Conservation (phyloP, 176 grass and related monocot species). For the Rhynchospora pubera region DNA sequence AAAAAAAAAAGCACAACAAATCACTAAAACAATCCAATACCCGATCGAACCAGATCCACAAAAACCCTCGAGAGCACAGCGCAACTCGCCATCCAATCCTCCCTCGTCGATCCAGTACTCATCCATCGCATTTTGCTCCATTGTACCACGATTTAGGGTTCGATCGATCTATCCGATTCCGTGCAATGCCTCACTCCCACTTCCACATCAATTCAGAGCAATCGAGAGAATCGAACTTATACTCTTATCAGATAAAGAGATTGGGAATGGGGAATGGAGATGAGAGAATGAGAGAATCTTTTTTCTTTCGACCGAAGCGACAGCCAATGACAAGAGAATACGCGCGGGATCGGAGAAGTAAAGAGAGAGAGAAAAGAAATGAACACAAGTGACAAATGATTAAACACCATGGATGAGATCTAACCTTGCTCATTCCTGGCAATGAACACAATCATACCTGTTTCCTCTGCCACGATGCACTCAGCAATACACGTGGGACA, state of each 20-base stretch:
- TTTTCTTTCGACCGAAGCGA: background rate
- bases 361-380: background rate
- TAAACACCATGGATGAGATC: too few relatives aligned
- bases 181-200: background rate
- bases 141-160: background rate
- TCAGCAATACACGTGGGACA: too few relatives aligned
- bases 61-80: conserved; percentile 33
- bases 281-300: background rate
- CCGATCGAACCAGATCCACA: conserved; percentile 10
- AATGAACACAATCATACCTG: too few relatives aligned
- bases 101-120: conserved; percentile 43
- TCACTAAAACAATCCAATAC: background rate
- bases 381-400: too few relatives aligned
- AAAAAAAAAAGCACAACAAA: background rate
- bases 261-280: background rate
- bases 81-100: conserved; percentile 31
- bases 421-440: too few relatives aligned
- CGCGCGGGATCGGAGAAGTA: background rate
- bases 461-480: too few relatives aligned
- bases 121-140: conserved; percentile 31
- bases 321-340: background rate
- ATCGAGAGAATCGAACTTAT: background rate
- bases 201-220: background rate
- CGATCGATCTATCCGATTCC: background rate
- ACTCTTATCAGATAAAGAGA: conserved; percentile 1